Conservation (phyloP, 805 yeast species). For the Starmerella powellii region DNA sequence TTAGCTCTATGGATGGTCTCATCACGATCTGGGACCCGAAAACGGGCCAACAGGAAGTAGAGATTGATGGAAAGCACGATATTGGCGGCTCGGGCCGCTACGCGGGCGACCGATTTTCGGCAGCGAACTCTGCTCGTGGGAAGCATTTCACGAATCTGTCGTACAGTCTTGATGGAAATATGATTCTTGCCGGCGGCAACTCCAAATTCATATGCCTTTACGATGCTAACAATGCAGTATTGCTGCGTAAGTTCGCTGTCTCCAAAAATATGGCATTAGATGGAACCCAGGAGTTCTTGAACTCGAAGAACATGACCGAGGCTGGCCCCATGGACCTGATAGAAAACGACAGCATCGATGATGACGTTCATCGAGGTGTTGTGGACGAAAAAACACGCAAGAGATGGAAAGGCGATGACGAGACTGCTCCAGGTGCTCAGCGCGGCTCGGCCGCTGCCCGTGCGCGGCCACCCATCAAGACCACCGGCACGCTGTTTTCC, state of each 20-base stretch:
- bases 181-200: conserved; percentile 86
- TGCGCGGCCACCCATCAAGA: conserved; percentile 71
- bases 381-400: conserved; percentile 11
- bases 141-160: conserved; percentile 69
- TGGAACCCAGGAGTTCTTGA: conserved; percentile 70
- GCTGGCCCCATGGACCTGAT: conserved; percentile 74
- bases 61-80: conserved; percentile 77
- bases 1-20: conserved; percentile 79
- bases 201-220: conserved; percentile 83
- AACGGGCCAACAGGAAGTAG: conserved; percentile 64
- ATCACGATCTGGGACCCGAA: conserved; percentile 73
- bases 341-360: conserved; percentile 74
- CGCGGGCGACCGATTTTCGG: conserved; percentile 65
- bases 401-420: conserved; percentile 33
- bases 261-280: conserved; percentile 83
- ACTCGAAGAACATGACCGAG: conserved; percentile 73
- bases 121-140: conserved; percentile 71
- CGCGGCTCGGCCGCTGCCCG: conserved; percentile 73
- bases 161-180: conserved; percentile 81
- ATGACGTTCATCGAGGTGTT: conserved; percentile 70
- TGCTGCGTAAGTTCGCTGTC: conserved; percentile 68
- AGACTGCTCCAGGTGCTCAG: conserved; percentile 72
- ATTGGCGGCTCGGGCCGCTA: conserved; percentile 70
- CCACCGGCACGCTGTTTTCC: conserved; percentile 65
- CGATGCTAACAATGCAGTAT: conserved; percentile 78